These are phyloP conservation scores for Leccinum sublutescens DNA, from an alignment of 768 basidiomycete genomes.

Conservation along the genomic window DNA sequence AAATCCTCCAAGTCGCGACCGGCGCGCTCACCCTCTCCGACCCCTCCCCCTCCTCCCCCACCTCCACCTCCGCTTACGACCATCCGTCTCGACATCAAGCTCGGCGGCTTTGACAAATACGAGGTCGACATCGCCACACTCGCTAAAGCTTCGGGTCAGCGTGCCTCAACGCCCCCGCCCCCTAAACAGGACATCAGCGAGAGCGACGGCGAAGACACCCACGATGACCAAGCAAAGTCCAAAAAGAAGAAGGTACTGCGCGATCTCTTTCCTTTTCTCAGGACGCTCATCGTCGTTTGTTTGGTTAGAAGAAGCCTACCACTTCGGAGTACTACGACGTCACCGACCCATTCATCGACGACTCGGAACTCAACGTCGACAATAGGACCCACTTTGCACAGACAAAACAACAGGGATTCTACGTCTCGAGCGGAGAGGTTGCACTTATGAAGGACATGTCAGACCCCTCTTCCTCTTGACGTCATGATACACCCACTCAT, in stretches of 20 bases:
- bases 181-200: constrained; percentile 54
- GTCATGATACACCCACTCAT: constrained; percentile 10
- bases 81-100: constrained; percentile 62
- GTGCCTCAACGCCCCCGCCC: constrained; percentile 53
- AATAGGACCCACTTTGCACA: constrained; percentile 88
- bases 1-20: constrained; percentile 47
- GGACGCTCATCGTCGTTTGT: constrained; percentile 4
- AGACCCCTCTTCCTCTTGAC: constrained; percentile 8
- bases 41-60: constrained; percentile 45
- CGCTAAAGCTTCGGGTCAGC: constrained; percentile 65
- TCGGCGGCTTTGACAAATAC: constrained; percentile 75
- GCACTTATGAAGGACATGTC: constrained; percentile 79
- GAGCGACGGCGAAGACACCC: constrained; percentile 49
- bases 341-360: constrained; percentile 94
- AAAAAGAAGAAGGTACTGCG: constrained; percentile 40
- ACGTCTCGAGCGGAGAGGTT: constrained; percentile 86
- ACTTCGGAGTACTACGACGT: constrained; percentile 85
- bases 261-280: background rate
- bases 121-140: constrained; percentile 63
- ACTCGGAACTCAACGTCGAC: constrained; percentile 89
- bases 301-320: constrained; percentile 45
- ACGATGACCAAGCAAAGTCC: constrained; percentile 33
- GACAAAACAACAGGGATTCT: constrained; percentile 92
- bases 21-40: constrained; percentile 53
- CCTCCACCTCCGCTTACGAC: constrained; percentile 55